phyloP scores from a whole-genome alignment of 1,139 yeast genomes.

The Yamadazyma triangularis region DNA sequence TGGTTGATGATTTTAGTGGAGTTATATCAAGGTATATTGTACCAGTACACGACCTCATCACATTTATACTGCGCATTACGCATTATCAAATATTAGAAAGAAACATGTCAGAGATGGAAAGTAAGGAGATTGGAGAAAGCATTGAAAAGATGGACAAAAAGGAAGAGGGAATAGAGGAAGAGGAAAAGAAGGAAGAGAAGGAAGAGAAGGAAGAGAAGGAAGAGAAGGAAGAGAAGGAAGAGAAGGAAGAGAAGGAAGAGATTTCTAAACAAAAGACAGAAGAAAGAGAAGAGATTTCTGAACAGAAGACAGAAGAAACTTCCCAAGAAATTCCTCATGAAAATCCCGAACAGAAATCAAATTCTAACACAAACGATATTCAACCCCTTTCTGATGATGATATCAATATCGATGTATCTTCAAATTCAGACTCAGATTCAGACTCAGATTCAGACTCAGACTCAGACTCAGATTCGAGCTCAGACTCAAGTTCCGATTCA shows the following conservation, averaged over 20 bases:
- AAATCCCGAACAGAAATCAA: neutral
- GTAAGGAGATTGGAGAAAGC: too few relatives aligned
- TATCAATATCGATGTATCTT: slow-evolving; percentile 18
- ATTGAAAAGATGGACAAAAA: too few relatives aligned
- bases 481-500: slow-evolving; percentile 18
- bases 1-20: too few relatives aligned
- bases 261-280: slow-evolving; percentile 2
- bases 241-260: neutral
- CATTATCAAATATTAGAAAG: too few relatives aligned
- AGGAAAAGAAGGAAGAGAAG: neutral
- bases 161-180: neutral
- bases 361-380: slow-evolving; percentile 5
- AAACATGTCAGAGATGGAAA: too few relatives aligned
- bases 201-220: neutral
- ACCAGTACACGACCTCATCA: too few relatives aligned
- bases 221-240: neutral
- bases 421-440: too few relatives aligned
- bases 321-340: neutral
- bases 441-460: too few relatives aligned
- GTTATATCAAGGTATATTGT: too few relatives aligned
- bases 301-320: neutral
- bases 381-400: slow-evolving; percentile 26
- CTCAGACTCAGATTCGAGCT: slow-evolving; percentile 3
- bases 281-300: slow-evolving; percentile 1
- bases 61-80: too few relatives aligned